Conservation (phyloP, 2,329 filamentous ascomycete genomes). For the Clonostachys solani region DNA sequence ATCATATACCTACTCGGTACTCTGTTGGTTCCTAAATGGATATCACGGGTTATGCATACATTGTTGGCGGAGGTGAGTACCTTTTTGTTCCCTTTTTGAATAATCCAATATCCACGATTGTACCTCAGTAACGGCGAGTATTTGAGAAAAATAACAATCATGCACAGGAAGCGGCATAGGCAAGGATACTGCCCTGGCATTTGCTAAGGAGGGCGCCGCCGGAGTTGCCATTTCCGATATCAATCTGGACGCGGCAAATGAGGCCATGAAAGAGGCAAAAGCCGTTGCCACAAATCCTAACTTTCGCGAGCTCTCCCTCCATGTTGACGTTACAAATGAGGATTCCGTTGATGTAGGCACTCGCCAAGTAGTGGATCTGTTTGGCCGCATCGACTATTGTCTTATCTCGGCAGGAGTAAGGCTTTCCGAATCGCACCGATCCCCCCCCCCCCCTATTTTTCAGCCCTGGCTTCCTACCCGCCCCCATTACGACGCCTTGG, state of each 20-base stretch:
- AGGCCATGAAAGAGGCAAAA: neutral
- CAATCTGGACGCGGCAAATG: neutral
- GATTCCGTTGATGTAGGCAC: conserved; percentile 4
- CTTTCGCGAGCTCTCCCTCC: conserved; percentile 2
- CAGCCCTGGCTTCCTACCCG: too few species aligned
- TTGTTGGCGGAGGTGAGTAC: too few species aligned
- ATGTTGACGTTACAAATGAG: conserved; percentile 6
- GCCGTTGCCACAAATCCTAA: conserved; percentile 2
- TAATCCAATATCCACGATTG: too few species aligned
- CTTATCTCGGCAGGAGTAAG: conserved; percentile 8
- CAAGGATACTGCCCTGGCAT: conserved; percentile 2
- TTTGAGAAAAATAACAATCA: too few species aligned
- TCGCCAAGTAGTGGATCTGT: conserved; percentile 2
- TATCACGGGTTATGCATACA: too few species aligned
- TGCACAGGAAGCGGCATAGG: conserved; percentile 1
- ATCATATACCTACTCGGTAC: too few species aligned
- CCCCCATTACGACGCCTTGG: too few species aligned
- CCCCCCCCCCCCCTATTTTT: too few species aligned
- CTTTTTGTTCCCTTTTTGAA: too few species aligned
- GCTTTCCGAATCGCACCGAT: neutral
- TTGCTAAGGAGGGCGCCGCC: conserved; percentile 7
- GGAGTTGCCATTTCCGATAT: conserved; percentile 7
- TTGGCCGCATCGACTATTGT: conserved; percentile 10
- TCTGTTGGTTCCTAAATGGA: too few species aligned
- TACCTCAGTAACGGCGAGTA: too few species aligned